These are phyloP conservation scores for Micromonas commoda DNA, from an alignment of 139 green algal species.

Conservation along the genomic window DNA sequence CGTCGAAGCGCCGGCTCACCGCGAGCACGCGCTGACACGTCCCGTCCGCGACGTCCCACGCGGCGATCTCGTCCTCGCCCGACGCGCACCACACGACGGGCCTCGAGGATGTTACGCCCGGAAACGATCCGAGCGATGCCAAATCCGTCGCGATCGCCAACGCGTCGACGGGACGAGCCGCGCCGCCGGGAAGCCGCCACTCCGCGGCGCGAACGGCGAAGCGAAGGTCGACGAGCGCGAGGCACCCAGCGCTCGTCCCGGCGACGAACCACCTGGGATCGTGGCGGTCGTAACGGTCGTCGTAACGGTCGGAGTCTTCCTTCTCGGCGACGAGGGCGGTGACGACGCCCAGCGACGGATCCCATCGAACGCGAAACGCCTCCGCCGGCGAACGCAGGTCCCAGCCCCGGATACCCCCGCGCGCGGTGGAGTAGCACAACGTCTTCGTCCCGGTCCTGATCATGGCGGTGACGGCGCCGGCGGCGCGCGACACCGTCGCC, in stretches of 20 bases:
- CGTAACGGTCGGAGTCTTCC: too few relatives aligned
- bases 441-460: slow-evolving; percentile 9
- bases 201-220: not conserved
- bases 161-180: not conserved
- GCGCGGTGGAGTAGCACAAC: slow-evolving; percentile 59
- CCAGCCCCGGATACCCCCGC: slow-evolving; percentile 63
- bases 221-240: not conserved
- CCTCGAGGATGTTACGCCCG: not conserved
- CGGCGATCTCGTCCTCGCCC: slow-evolving; percentile 61
- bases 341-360: not conserved
- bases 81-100: slow-evolving; percentile 71
- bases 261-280: not conserved
- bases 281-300: not conserved
- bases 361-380: not conserved
- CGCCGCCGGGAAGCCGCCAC: not conserved
- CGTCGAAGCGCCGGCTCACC: not conserved
- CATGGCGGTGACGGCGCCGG: not conserved
- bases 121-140: not conserved
- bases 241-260: not conserved
- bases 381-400: slow-evolving; percentile 52
- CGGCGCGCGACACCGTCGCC: not conserved
- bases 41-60: slow-evolving; percentile 62
- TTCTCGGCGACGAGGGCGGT: not conserved
- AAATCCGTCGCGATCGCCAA: not conserved
- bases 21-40: slow-evolving; percentile 39